phyloP scores from a whole-genome alignment of 2,329 filamentous ascomycete species.

The Aspergillus proliferans region DNA sequence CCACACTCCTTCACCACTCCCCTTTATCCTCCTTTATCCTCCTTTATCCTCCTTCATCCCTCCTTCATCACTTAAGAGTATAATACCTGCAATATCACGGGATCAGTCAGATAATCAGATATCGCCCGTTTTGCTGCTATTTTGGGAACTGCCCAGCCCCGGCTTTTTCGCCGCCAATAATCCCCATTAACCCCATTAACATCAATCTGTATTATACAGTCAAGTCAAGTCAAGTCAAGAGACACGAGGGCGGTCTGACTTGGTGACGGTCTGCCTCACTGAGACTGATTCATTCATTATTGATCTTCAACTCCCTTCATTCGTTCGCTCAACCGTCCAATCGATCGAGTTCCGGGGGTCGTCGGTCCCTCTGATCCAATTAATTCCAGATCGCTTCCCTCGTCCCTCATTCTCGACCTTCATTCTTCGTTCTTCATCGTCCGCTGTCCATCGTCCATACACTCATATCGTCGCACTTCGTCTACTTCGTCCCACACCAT shows the following conservation, averaged over 20 bases:
- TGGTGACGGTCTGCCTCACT: too few species aligned
- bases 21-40: not conserved
- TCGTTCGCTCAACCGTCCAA: not conserved
- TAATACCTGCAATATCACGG: too few species aligned
- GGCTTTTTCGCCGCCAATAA: conserved; percentile 17
- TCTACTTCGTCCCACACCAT: too few species aligned
- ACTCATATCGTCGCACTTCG: too few species aligned
- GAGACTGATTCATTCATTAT: too few species aligned
- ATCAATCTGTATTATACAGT: not conserved
- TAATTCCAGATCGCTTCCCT: not conserved
- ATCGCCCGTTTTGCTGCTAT: conserved; percentile 15
- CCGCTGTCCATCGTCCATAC: not conserved
- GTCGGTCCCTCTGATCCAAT: too few species aligned
- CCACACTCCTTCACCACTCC: not conserved
- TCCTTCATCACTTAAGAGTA: not conserved
- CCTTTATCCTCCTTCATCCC: conserved; percentile 1
- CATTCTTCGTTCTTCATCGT: not conserved
- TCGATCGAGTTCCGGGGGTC: too few species aligned
- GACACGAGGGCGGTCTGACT: conserved; percentile 21
- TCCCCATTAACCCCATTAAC: not conserved
- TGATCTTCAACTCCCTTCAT: conserved; percentile 2
- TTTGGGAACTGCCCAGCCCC: conserved; percentile 27
- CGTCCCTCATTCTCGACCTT: not conserved
- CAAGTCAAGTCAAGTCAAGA: not conserved
- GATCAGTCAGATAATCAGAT: conserved; percentile 9